Percentiles rank a stretch among this genome's conserved stretches.
Conservation (phyloP, 192 early-diverging fungal species). For the Allomyces javanicus region DNA sequence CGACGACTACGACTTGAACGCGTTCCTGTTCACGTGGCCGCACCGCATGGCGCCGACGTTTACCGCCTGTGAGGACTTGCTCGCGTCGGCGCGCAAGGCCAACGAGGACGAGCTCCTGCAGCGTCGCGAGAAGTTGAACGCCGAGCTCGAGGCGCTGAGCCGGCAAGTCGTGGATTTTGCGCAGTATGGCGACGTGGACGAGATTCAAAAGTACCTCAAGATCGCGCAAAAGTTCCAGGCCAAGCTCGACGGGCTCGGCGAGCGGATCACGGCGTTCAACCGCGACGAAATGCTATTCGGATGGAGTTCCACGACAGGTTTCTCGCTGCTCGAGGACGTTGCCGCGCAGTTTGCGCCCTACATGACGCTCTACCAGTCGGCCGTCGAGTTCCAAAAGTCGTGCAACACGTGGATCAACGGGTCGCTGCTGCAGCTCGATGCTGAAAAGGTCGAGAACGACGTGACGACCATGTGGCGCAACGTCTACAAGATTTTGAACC, state of each 20-base stretch:
- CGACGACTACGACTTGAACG: conserved; percentile 39
- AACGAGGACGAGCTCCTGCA: conserved; percentile 38
- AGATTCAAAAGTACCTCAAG: conserved; percentile 37
- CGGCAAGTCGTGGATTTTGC: conserved; percentile 44
- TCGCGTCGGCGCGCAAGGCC: conserved; percentile 15
- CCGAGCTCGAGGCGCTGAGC: conserved; percentile 30
- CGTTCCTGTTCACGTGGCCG: conserved; percentile 33
- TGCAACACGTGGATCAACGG: conserved; percentile 41
- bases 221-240: conserved; percentile 34
- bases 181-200: conserved; percentile 31
- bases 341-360: conserved; percentile 25
- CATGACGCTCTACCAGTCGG: conserved; percentile 34
- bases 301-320: conserved; percentile 26
- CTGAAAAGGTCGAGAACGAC: conserved; percentile 34
- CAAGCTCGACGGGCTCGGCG: conserved; percentile 26
- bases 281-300: conserved; percentile 35
- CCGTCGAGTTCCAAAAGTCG: conserved; percentile 37
- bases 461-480: conserved; percentile 38
- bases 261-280: conserved; percentile 26
- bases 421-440: conserved; percentile 35
- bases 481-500: conserved; percentile 26
- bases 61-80: conserved; percentile 23
- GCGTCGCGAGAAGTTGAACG: conserved; percentile 24
- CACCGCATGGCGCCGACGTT: conserved; percentile 28
- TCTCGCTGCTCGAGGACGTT: conserved; percentile 18